These are phyloP conservation scores for Pleodorina starrii DNA, from an alignment of 139 green algal species.

Conservation along the genomic window DNA sequence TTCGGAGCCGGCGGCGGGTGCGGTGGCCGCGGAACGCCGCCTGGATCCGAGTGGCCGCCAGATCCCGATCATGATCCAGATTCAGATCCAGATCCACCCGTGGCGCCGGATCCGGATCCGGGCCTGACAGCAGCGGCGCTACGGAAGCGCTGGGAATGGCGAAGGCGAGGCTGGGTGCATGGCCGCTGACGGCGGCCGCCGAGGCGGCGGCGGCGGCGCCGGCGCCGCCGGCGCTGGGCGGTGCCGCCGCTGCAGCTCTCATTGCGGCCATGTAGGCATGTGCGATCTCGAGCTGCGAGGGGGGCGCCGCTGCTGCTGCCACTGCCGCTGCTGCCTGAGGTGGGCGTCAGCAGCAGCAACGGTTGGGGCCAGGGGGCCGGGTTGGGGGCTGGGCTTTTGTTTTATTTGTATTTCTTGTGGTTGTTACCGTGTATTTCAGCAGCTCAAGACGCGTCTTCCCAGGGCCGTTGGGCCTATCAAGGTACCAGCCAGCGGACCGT, in stretches of 20 bases:
- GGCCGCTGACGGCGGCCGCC: not conserved
- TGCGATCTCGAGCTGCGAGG: conserved; percentile 6
- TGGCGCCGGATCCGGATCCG: not conserved
- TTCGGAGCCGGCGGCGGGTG: not conserved
- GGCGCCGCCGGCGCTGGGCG: not conserved
- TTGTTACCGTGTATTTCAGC: too few species aligned
- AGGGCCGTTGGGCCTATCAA: too few species aligned
- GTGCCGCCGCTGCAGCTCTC: not conserved
- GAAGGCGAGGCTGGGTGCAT: not conserved
- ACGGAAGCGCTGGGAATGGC: not conserved
- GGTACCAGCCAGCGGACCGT: too few species aligned
- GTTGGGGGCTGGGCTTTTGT: too few species aligned
- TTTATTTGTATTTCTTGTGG: too few species aligned
- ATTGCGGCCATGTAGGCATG: conserved; percentile 18
- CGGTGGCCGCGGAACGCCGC: conserved; percentile 30
- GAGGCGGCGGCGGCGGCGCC: not conserved
- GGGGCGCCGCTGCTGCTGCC: too few species aligned
- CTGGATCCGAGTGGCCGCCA: conserved; percentile 28
- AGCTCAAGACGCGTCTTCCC: too few species aligned
- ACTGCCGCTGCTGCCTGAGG: too few species aligned
- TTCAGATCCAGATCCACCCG: not conserved
- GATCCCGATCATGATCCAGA: not conserved
- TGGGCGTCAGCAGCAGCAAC: too few species aligned
- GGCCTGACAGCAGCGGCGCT: not conserved
- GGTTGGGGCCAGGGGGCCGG: too few species aligned